phyloP scores from a whole-genome alignment of 345 rosid species.

The Balakata baccata region DNA sequence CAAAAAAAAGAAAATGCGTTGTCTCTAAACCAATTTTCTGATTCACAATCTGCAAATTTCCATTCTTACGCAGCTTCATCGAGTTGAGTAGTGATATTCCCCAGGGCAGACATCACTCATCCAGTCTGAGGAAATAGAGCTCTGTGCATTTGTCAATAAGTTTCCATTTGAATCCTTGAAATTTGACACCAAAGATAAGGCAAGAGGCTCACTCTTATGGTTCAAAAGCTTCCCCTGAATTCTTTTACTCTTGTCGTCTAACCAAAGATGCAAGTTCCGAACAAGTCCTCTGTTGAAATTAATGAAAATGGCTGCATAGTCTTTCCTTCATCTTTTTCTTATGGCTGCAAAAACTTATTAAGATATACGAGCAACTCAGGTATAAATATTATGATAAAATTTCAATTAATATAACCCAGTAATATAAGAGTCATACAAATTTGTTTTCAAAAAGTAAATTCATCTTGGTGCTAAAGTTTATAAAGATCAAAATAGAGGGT shows the following conservation, averaged over 20 bases:
- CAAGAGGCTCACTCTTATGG: conserved; percentile 36
- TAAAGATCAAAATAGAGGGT: too few species aligned
- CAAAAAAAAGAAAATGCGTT: conserved; percentile 36
- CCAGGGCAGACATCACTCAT: conserved; percentile 64
- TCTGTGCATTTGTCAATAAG: conserved; percentile 43
- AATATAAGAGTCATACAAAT: too few species aligned
- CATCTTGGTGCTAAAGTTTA: too few species aligned
- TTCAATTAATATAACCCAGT: too few species aligned
- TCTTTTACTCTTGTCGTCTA: conserved; percentile 40
- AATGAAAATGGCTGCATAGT: too few species aligned
- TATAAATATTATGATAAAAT: too few species aligned
- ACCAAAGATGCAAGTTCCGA: conserved; percentile 95
- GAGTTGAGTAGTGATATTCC: conserved; percentile 59
- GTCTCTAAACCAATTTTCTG: conserved; percentile 58
- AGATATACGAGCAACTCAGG: too few species aligned
- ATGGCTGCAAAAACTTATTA: too few species aligned
- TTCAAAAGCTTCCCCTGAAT: conserved; percentile 60
- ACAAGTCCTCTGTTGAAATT: too few species aligned
- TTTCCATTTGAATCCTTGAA: conserved; percentile 55
- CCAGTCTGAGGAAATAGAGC: conserved; percentile 53
- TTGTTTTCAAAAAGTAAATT: too few species aligned
- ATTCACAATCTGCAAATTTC: conserved; percentile 51
- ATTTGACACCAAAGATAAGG: conserved; percentile 33
- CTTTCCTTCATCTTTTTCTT: too few species aligned
- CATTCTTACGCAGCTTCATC: conserved; percentile 52